Evolutionary conservation across 2,329 filamentous ascomycete genomes (phyloP).

Genomic region (Xylariaceae sp.): DNA sequence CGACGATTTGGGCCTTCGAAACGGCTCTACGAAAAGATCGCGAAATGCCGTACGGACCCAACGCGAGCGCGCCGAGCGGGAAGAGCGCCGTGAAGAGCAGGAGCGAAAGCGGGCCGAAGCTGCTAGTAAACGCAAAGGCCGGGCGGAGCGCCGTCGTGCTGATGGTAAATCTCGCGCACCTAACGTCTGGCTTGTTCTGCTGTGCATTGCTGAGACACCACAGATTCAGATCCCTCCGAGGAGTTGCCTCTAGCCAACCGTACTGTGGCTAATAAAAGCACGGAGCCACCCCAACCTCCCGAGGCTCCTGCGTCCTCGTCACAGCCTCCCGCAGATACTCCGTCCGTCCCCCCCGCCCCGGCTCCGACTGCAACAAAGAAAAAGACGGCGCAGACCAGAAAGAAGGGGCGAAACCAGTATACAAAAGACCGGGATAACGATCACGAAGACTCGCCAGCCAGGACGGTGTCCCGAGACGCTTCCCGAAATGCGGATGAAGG

Average conservation of each 20-base stretch:
- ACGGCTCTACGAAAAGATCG: conserved; percentile 52
- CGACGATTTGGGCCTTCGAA: conserved; percentile 61
- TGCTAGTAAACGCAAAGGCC: conserved; percentile 72
- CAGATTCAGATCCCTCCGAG: conserved; percentile 68
- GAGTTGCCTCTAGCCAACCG: conserved; percentile 53
- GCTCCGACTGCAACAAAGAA: conserved; percentile 54
- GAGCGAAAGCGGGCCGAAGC: conserved; percentile 70
- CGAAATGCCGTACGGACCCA: conserved; percentile 54
- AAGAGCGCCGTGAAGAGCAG: conserved; percentile 70
- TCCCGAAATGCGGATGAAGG: conserved; percentile 41
- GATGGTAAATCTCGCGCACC: conserved; percentile 55
- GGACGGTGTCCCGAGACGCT: conserved; percentile 49
- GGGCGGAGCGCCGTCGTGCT: conserved; percentile 71
- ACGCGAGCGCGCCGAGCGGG: conserved; percentile 59
- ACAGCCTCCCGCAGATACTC: conserved; percentile 43
- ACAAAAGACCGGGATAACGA: conserved; percentile 66
- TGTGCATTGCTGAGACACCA: conserved; percentile 30
- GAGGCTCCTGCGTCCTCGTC: conserved; percentile 40
- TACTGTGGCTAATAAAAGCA: conserved; percentile 30
- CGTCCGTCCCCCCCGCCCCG: conserved; percentile 36
- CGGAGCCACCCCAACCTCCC: conserved; percentile 31
- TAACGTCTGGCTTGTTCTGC: conserved; percentile 13
- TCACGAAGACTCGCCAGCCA: conserved; percentile 49
- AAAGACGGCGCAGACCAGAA: conserved; percentile 51
- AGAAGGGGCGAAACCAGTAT: conserved; percentile 73